Evolutionary conservation across 129 eudicot species (phyloP).

Genomic region (Centella asiatica): DNA sequence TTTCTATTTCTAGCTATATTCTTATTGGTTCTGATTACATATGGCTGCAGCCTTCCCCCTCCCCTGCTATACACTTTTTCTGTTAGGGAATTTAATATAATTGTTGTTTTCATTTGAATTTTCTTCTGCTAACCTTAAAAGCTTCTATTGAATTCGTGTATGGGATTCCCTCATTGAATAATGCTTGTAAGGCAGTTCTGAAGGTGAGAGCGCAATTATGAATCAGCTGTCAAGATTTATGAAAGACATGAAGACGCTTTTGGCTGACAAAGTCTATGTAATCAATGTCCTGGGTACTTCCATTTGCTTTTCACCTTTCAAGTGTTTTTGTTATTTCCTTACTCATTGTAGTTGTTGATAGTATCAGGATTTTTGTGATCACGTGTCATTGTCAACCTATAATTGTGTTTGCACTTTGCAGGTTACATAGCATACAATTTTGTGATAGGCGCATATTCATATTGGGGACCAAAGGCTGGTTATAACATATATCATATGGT

Average conservation of each 20-base stretch:
- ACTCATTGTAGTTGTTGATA: not conserved
- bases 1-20: not conserved
- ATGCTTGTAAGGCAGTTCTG: slow-evolving; percentile 31
- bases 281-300: slow-evolving; percentile 73
- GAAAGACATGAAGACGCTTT: slow-evolving; percentile 64
- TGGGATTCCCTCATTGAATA: not conserved
- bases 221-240: slow-evolving; percentile 35
- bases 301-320: not conserved
- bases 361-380: not conserved
- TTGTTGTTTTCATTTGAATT: not conserved
- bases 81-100: too few species aligned
- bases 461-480: slow-evolving; percentile 99
- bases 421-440: slow-evolving; percentile 88
- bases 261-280: slow-evolving; percentile 55
- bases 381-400: not conserved
- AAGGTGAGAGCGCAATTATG: slow-evolving; percentile 13
- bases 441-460: slow-evolving; percentile 91
- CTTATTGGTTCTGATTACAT: too few species aligned
- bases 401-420: slow-evolving; percentile 20
- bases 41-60: too few species aligned
- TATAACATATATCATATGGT: slow-evolving; percentile 86
- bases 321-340: not conserved
- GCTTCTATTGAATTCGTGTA: not conserved
- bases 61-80: too few species aligned
- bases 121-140: not conserved